Evolutionary conservation across 306 rosid genomes (phyloP), one percentile per base, ranked within the genome.

Genomic region (Parietaria judaica): DNA sequence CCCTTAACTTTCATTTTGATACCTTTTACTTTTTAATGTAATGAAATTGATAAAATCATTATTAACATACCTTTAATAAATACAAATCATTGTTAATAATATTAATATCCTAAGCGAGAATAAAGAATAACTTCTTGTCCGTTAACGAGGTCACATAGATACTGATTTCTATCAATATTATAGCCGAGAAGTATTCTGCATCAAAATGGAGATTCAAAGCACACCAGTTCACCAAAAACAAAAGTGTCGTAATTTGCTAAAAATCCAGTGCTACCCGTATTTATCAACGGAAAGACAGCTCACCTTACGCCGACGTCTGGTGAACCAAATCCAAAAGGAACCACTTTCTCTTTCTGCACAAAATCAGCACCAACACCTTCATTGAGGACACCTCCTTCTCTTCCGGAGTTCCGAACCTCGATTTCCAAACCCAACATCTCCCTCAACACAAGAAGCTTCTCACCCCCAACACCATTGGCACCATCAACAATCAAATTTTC

Each of bases 341-440:
- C 83, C 56, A 79, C 78, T 83, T 88, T 92, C 83, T 92, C 98
- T 78, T 92, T 92, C 78, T 92, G 98, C 84, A 88, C 98, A 70
- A 74, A 88, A 84, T 88, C 98, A 61, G 98, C 98, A 49, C 98
- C 98, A 35, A 86, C 98, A 51, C 95, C 95, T 59, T 92, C 96
- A 69, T 92, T 92, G 55, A 88, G 80, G 36, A 86, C 78, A 36
- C 96, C 98, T 66, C 78, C 88, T 72, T 76, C 88, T 63, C 79
- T 80, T 67, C 94, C 76, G 39, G 82, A 69, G 70, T 92, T 92
- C 35, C 95, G 86, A 58, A 82, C 76, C 77, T 86, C 94, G 79
- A 88, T 72, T 65, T 67, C 70, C 80, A 84, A 64, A 69, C 47
- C 80, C 76, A 88, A 77, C 74, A 68, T 72, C 11, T 73, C 79